phyloP scores from a whole-genome alignment of 495 filamentous ascomycete genomes.

The Penicillium diatomitis region DNA sequence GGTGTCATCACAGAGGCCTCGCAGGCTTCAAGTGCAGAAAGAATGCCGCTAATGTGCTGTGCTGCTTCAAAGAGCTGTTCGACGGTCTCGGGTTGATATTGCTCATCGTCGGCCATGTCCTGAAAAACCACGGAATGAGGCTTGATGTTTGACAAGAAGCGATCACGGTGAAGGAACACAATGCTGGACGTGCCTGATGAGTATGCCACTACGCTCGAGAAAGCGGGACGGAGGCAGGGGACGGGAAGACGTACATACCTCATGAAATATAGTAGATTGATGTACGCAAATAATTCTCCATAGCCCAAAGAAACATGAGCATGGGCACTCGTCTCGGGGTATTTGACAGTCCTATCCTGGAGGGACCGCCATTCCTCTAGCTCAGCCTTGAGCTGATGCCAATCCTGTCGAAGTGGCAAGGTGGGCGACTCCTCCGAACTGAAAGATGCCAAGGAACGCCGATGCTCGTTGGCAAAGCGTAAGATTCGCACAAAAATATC shows the following conservation, averaged over 20 bases:
- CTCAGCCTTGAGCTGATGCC: constrained; percentile 27
- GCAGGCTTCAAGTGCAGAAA: constrained; percentile 29
- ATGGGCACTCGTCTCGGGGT: constrained; percentile 29
- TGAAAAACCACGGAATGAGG: constrained; percentile 18
- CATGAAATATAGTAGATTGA: constrained; percentile 38
- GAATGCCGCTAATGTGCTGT: constrained; percentile 27
- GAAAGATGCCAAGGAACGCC: constrained; percentile 20
- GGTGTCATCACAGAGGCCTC: constrained; percentile 33
- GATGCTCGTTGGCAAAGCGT: constrained; percentile 37
- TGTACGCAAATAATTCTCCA: constrained; percentile 37
- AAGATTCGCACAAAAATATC: constrained; percentile 37
- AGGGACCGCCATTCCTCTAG: constrained; percentile 35
- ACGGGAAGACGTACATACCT: constrained; percentile 15
- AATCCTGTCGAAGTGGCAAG: constrained; percentile 18
- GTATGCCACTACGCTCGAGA: background rate
- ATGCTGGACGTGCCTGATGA: constrained; percentile 13
- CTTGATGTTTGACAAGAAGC: constrained; percentile 28
- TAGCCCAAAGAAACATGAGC: constrained; percentile 35
- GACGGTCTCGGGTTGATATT: constrained; percentile 19
- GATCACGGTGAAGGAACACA: constrained; percentile 35
- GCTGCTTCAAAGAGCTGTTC: constrained; percentile 30
- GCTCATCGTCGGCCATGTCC: constrained; percentile 11
- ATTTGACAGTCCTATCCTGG: constrained; percentile 32
- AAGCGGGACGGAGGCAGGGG: no score
- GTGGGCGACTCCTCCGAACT: constrained; percentile 4